phyloP scores from a whole-genome alignment of 257 asterid genomes.

The Scutellaria minor region DNA sequence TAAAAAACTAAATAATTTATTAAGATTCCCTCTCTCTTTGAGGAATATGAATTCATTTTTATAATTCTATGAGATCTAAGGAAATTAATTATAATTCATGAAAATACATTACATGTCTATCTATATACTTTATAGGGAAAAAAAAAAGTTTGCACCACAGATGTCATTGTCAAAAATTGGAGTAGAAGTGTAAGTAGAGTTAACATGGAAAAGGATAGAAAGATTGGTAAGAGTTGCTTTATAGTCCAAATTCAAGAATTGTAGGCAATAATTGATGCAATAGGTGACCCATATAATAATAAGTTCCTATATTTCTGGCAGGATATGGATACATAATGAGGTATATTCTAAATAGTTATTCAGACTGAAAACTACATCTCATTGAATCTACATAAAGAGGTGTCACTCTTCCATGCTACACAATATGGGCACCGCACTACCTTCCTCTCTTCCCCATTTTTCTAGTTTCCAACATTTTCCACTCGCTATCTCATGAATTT shows the following conservation, averaged over 20 bases:
- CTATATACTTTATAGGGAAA: not conserved
- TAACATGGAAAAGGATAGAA: constrained; percentile 16
- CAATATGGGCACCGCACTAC: constrained; percentile 31
- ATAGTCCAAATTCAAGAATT: constrained; percentile 40
- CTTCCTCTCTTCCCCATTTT: not conserved
- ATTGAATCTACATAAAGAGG: constrained; percentile 12
- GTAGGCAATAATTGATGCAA: constrained; percentile 38
- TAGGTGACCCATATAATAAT: not conserved
- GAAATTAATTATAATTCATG: no score
- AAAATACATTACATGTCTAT: no score
- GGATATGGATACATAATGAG: not conserved
- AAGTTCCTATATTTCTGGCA: constrained; percentile 30
- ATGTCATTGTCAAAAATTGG: constrained; percentile 7
- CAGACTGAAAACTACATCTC: constrained; percentile 36
- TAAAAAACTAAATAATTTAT: no score
- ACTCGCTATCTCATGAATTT: no score
- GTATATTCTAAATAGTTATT: constrained; percentile 16
- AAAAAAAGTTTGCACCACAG: constrained; percentile 1
- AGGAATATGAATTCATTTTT: no score
- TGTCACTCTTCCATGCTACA: constrained; percentile 31
- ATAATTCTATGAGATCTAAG: no score
- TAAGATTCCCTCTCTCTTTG: no score
- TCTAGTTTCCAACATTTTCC: not conserved
- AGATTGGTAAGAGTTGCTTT: not conserved
- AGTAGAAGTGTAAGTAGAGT: not conserved